phyloP scores from a whole-genome alignment of 306 rosid species.

The Sesbania bispinosa region DNA sequence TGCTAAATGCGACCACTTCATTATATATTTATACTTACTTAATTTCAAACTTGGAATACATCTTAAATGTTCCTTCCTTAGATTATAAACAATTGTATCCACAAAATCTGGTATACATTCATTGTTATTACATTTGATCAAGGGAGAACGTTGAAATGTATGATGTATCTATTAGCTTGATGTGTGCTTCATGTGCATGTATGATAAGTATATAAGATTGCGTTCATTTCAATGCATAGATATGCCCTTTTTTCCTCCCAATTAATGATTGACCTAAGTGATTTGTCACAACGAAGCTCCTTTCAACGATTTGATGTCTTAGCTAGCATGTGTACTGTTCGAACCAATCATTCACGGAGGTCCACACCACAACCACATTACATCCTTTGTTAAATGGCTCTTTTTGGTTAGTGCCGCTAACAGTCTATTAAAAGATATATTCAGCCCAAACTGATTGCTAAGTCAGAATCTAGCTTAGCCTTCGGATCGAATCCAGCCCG shows the following conservation, averaged over 20 bases:
- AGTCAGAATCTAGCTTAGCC: no score
- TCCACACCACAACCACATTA: not conserved
- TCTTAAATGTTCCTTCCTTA: not conserved
- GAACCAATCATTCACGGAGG: not conserved
- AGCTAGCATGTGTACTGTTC: not conserved
- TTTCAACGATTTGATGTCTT: conserved; percentile 15
- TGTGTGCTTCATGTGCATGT: conserved; percentile 5
- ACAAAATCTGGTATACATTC: no score
- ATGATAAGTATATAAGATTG: not conserved
- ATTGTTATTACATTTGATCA: not conserved
- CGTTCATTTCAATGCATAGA: not conserved
- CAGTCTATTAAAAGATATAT: no score
- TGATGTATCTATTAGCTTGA: not conserved
- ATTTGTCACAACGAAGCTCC: not conserved
- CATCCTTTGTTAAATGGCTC: not conserved
- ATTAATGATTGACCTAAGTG: not conserved
- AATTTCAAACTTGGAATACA: not conserved
- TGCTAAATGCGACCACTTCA: not conserved
- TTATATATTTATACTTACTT: not conserved
- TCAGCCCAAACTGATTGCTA: no score
- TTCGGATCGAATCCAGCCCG: no score
- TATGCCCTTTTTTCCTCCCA: not conserved
- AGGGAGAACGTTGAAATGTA: not conserved
- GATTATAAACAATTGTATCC: not conserved
- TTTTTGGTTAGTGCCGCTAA: conserved; percentile 8